Evolutionary conservation across 306 rosid species (phyloP), one percentile per base, ranked within the genome.

Genomic region (Argentina anserina): DNA sequence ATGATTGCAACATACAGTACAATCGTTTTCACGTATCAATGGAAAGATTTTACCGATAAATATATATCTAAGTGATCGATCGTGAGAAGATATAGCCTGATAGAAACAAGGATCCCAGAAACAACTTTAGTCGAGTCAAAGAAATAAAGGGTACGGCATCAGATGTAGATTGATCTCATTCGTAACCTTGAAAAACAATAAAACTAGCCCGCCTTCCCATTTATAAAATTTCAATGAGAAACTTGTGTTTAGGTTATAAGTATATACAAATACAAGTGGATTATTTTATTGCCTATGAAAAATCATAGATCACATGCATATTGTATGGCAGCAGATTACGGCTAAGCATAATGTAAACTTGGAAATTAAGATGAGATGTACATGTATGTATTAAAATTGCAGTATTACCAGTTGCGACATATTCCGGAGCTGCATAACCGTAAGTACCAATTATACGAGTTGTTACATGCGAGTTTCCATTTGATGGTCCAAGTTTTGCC

Each of bases 401-500:
- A 34, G 58, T 5, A 15, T 61, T 71, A 87, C 98, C 98, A 0
- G 96, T 89, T 34, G 92, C 96, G 23, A 94, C 60, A 8, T 94
- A 94, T 47, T 94, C 99, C 0, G 99, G 99, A 26, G 97, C 99
- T 0, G 97, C 90, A 1, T 91, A 94, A 10, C 97, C 99, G 41
- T 91, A 87, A 1, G 96, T 94, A 41, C 99, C 99, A 74, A 90
- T 69, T 1, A 88, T 28, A 2, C 87, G 74, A 0, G 96, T 91
- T 37, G 96, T 91, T 18, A 91, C 85, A 34, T 94, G 99, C 12
- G 97, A 80, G 64, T 39, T 58, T 1, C 93, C 97, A 14, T 81
- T 84, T 14, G 42, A 49, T 0, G 99, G 99, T 50, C 99, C 99
- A 3, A 80, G 21, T 80, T 88, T 91, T 17, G 95, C 99, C 20